Percentiles rank a stretch among this genome's conserved stretches.
Conservation (phyloP, 495 filamentous ascomycete genomes). For the Antarctomyces pellizariae region DNA sequence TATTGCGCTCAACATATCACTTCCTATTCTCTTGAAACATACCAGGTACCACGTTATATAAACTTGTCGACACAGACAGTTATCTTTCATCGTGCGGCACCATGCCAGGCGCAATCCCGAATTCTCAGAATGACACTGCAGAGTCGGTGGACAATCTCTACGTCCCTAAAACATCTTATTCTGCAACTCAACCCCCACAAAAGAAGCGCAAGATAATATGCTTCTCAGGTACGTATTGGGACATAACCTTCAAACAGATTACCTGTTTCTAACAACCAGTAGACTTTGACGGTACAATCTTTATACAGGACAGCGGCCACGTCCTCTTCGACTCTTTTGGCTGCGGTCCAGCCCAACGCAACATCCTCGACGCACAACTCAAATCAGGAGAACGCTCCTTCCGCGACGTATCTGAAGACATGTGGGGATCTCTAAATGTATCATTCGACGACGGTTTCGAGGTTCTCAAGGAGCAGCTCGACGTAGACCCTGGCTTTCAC, state of each 20-base stretch:
- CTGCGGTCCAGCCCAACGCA: slow-evolving; percentile 30
- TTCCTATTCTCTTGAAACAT: neutral
- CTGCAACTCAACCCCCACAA: slow-evolving; percentile 5
- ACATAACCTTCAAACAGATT: slow-evolving; percentile 1
- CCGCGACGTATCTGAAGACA: slow-evolving; percentile 53
- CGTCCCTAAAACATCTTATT: slow-evolving; percentile 9
- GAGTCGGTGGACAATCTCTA: slow-evolving; percentile 10
- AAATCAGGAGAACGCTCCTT: slow-evolving; percentile 43
- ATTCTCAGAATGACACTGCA: slow-evolving; percentile 8
- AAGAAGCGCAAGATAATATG: slow-evolving; percentile 27
- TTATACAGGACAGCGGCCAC: slow-evolving; percentile 59
- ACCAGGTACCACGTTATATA: neutral
- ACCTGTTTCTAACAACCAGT: slow-evolving; percentile 1
- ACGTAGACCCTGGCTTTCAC: slow-evolving; percentile 42
- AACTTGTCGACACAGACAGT: slow-evolving; percentile 3
- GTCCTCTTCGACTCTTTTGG: slow-evolving; percentile 47
- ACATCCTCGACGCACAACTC: slow-evolving; percentile 41
- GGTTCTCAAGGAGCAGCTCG: slow-evolving; percentile 37
- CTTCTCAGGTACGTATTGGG: slow-evolving; percentile 23
- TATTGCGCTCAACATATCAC: too few species aligned
- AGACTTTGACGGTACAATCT: slow-evolving; percentile 64
- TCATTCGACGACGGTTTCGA: slow-evolving; percentile 56
- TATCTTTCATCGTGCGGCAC: too few species aligned
- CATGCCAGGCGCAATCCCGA: slow-evolving; percentile 16
- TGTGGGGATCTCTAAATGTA: slow-evolving; percentile 47